phyloP scores from a whole-genome alignment of 176 grass and related monocot genomes.

The Zea luxurians region DNA sequence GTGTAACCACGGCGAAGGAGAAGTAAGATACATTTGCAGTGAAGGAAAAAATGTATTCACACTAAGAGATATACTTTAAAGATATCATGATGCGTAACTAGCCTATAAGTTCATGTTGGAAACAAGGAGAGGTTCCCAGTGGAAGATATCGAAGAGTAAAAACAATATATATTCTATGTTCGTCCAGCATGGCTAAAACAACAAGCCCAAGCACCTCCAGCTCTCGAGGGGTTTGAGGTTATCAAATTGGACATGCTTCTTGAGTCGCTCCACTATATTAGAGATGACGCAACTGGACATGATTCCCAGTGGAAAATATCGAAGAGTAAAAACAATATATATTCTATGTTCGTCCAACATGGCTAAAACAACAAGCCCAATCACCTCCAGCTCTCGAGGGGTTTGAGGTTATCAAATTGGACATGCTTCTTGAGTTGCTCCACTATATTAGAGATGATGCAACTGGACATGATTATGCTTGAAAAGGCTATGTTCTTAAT shows the following conservation, averaged over 20 bases:
- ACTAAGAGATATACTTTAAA: conserved; percentile 5
- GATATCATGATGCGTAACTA: neutral
- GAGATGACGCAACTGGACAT: neutral
- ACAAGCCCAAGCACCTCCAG: neutral
- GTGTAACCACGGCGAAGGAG: conserved; percentile 28
- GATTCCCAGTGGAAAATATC: neutral
- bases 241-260: conserved; percentile 1
- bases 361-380: neutral
- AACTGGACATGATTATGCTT: neutral
- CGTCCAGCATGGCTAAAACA: neutral
- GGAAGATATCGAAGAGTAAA: neutral
- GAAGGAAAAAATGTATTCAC: conserved; percentile 1
- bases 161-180: conserved; percentile 1
- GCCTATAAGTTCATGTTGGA: neutral
- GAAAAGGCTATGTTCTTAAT: neutral
- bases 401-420: neutral
- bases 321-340: neutral
- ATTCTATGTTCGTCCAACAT: conserved; percentile 12
- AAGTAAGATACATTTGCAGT: conserved; percentile 22
- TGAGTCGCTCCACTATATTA: conserved; percentile 2
- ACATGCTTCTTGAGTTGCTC: neutral
- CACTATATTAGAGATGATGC: neutral
- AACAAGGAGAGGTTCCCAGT: neutral
- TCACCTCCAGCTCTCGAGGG: neutral
- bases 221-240: neutral